Evolutionary conservation across 139 green algal species (phyloP), one percentile per base, ranked within the genome.

Genomic region (Micractinium conductrix): DNA sequence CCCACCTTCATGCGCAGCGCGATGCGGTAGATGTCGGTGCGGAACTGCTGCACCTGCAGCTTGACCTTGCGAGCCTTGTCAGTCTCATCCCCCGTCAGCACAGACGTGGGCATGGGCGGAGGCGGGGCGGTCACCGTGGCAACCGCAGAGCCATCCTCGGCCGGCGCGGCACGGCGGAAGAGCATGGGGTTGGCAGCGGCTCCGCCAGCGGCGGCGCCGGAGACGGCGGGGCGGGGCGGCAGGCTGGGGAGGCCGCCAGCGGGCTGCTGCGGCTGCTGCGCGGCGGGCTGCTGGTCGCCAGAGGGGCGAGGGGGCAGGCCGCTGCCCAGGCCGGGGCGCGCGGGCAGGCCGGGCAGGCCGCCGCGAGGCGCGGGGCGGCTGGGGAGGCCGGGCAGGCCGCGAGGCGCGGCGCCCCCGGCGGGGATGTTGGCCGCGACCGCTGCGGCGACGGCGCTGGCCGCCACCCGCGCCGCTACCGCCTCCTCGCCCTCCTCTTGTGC

Each of bases 1-100:
- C 78, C 3, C 78, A 83, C 78, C 78, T 35, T 33, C 62, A 83
- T 74, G 44, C 86, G 60, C 45, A 89, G 80, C 40, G 86, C 86
- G 17, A 81, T 76, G 30, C 86, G 74, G 63, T 78, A 85, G 28
- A 87, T 85, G 65, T 87, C 53, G 44, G 81, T 87, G 12, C 86
- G 81, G 81, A 81, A 89, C 30, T 50, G 67, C 81, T 89, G 86
- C 35, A 89, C 86, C 33, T 69, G 62, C 50, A 72, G 55, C 60
- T 76, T 79, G 7, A 89, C 74, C 45, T 80, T 85, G 37, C 26
- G 35, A 12, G 73, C 48, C 45, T 80, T 65, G 45, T n/a, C 28
- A 19, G 50, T 24, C 19, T 63, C 74, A 33, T 26, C 48, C 33
- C 43, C 74, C 33, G 44, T 28, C 5, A 33, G 45, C 16, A 65